Base-by-base conservation (phyloP, 2,329 filamentous ascomycete species). In the Aspergillus bombycis region DNA sequence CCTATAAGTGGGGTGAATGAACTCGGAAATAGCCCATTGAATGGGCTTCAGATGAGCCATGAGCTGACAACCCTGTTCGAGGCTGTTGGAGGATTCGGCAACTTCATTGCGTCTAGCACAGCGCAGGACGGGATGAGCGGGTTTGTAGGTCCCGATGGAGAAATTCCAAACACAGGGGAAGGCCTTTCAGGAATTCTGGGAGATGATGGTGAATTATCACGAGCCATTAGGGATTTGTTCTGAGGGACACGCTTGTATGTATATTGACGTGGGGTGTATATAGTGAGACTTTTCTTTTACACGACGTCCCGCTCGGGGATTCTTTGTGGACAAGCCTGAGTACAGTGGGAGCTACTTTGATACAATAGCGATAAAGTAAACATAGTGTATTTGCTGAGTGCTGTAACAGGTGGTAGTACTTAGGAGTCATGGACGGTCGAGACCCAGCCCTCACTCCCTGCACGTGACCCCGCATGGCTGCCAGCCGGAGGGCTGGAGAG, bases 51-150 rank as follows among this genome's bases (percentile, higher is more conserved):
- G 59, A 87, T 84, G 76, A 83, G 80, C 63, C 80, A 87, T 65
- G 87, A 89, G 72, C 74, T 90, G 57, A 88, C 86, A 4, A 86
- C 83, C 65, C 71, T 89, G 53, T 90, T 90, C 62, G 88, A 90
- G 70, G 85, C 87, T 43, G 86, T 87, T 4, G 87, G 87, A 0
- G 84, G 83, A 0, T 84, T 83, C 65, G 75, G 76, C 21, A 78
- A 75, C 41, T 79, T 81, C 66, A 71, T 80, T 60, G 69, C 74
- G 19, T 65, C 70, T 21, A 65, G 68, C 45, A 65, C 72, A 30
- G 73, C 75, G 11, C 57, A 79, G 48, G 77, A 80, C 38, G 74
- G 75, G 5, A 74, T 80, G 12, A 75, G 75, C 68, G 76, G 76
- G 7, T 80, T 79, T 67, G 75, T 77, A 30, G 72, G 71, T 3